These are phyloP conservation scores for Abortiporus biennis DNA, from an alignment of 1,284 basidiomycete genomes.

Conservation along the genomic window DNA sequence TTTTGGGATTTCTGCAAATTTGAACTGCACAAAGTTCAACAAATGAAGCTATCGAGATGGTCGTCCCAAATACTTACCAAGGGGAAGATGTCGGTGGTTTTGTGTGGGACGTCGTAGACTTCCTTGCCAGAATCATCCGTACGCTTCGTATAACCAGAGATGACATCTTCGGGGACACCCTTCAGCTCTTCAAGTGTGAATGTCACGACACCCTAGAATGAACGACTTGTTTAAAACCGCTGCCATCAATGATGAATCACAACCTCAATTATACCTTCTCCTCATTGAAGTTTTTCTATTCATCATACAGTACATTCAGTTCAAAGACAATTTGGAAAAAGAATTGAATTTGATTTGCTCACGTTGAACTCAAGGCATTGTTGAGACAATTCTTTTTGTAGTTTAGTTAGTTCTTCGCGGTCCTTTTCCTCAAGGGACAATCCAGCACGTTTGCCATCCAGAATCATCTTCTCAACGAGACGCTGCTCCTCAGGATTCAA, in stretches of 20 bases:
- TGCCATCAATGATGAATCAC: neutral
- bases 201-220: conserved; percentile 46
- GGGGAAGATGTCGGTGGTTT: conserved; percentile 74
- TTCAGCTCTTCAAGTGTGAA: conserved; percentile 71
- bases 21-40: conserved; percentile 46
- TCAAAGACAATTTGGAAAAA: too few species aligned
- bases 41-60: neutral
- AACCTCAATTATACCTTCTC: conserved; percentile 55
- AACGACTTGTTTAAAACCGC: neutral
- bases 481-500: conserved; percentile 64
- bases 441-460: conserved; percentile 73
- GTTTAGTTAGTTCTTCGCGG: conserved; percentile 44
- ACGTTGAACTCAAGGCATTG: conserved; percentile 71
- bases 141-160: conserved; percentile 68
- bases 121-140: conserved; percentile 45
- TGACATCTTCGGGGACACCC: conserved; percentile 71
- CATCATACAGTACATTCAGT: too few species aligned
- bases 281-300: conserved; percentile 81
- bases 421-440: conserved; percentile 62
- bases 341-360: conserved; percentile 24
- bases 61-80: conserved; percentile 39
- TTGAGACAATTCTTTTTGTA: conserved; percentile 68
- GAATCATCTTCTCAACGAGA: conserved; percentile 70
- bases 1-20: conserved; percentile 65
- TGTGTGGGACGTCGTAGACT: conserved; percentile 65